Evolutionary conservation across 83 land plant genomes (phyloP).

Genomic region (Thuja plicata): DNA sequence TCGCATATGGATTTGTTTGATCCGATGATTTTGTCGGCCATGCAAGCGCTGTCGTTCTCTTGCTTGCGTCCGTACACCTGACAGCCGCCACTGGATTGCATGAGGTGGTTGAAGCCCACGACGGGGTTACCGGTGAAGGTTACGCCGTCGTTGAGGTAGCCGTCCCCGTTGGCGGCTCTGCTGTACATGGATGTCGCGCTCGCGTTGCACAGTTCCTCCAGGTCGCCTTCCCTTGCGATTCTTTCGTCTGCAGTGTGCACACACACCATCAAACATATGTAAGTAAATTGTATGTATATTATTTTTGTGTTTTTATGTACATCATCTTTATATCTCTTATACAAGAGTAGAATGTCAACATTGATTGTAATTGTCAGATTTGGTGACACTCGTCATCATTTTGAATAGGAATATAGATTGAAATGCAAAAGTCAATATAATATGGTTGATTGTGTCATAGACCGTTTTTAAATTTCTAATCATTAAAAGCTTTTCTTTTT

Average conservation of each 20-base stretch:
- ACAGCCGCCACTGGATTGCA: conserved; percentile 19
- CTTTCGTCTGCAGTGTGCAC: conserved; percentile 16
- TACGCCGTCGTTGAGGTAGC: conserved; percentile 18
- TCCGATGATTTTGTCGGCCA: not conserved
- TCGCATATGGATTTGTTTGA: conserved; percentile 11
- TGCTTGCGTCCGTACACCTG: conserved; percentile 3
- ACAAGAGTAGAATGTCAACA: too few species aligned
- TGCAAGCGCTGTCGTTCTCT: not conserved
- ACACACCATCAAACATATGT: too few species aligned
- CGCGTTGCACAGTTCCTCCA: not conserved
- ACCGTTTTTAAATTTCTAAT: too few species aligned
- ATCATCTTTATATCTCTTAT: too few species aligned
- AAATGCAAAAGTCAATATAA: too few species aligned
- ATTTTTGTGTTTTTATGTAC: too few species aligned
- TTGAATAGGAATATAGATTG: too few species aligned
- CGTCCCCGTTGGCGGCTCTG: conserved; percentile 14
- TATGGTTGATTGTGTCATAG: too few species aligned
- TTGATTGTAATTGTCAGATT: too few species aligned
- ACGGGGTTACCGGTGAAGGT: conserved; percentile 16
- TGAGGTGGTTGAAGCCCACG: conserved; percentile 20
- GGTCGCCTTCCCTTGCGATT: conserved; percentile 7
- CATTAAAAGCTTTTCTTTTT: too few species aligned
- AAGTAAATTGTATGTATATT: too few species aligned
- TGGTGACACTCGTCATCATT: too few species aligned
- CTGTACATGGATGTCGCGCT: conserved; percentile 12